Evolutionary conservation across 2,329 filamentous ascomycete species (phyloP).

Genomic region (Ophiostoma sp.): DNA sequence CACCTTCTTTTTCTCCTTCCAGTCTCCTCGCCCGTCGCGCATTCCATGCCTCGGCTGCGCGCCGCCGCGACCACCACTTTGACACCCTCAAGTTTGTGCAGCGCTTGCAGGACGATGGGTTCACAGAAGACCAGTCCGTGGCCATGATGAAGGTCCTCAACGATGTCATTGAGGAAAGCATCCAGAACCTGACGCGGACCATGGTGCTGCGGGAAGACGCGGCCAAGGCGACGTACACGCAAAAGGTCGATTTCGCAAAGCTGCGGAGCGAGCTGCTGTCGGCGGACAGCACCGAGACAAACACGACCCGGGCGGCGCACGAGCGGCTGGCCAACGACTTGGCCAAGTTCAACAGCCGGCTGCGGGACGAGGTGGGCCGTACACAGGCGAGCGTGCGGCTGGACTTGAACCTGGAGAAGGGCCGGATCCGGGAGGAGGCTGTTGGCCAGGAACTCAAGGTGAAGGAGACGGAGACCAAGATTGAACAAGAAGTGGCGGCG

Average conservation of each 20-base stretch:
- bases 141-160: constrained; percentile 99
- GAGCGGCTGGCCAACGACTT: constrained; percentile 93
- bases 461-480: constrained; percentile 97
- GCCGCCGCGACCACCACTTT: constrained; percentile 83
- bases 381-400: constrained; percentile 91
- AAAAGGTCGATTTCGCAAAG: constrained; percentile 98
- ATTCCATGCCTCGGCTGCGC: constrained; percentile 68
- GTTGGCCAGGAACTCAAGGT: constrained; percentile 97
- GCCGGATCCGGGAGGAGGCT: constrained; percentile 91
- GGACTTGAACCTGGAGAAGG: constrained; percentile 95
- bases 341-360: constrained; percentile 83
- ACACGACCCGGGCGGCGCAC: constrained; percentile 83
- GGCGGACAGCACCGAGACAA: constrained; percentile 86
- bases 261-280: constrained; percentile 91
- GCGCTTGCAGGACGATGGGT: constrained; percentile 83
- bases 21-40: neutral
- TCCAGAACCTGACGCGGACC: constrained; percentile 93
- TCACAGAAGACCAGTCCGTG: constrained; percentile 90
- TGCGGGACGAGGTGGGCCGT: constrained; percentile 90
- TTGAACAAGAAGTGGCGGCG: constrained; percentile 94
- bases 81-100: constrained; percentile 98
- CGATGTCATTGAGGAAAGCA: constrained; percentile 96
- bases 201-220: constrained; percentile 97
- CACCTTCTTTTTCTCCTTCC: neutral
- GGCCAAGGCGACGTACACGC: constrained; percentile 73